Percentiles rank a stretch among this genome's conserved stretches.
Conservation (phyloP, 1,284 basidiomycete genomes). For the Pseudozyma pruni region DNA sequence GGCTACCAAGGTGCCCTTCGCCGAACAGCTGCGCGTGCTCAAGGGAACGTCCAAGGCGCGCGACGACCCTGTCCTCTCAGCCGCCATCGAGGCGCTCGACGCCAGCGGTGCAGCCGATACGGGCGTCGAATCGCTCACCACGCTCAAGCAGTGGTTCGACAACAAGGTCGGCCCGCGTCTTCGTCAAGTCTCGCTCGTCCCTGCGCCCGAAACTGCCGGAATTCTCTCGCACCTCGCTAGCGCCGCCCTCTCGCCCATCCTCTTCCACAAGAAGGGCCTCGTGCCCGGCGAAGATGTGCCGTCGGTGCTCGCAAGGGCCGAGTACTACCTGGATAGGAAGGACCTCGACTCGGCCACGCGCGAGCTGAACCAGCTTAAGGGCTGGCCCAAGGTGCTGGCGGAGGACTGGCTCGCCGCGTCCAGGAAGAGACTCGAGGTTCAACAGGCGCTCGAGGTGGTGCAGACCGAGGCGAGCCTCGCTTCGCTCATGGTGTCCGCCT, state of each 20-base stretch:
- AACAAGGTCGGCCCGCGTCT: constrained; percentile 85
- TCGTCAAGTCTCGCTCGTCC: constrained; percentile 84
- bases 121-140: constrained; percentile 89
- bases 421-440: constrained; percentile 85
- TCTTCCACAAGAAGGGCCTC: constrained; percentile 79
- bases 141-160: constrained; percentile 89
- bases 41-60: constrained; percentile 73
- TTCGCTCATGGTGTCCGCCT: constrained; percentile 70
- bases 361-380: constrained; percentile 85
- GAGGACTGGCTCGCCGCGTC: constrained; percentile 93
- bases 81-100: constrained; percentile 70
- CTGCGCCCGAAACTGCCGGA: constrained; percentile 80
- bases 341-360: constrained; percentile 89
- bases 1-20: constrained; percentile 79
- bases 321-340: constrained; percentile 88
- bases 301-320: constrained; percentile 87
- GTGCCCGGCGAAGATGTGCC: constrained; percentile 83
- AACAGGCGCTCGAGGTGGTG: constrained; percentile 91
- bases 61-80: constrained; percentile 71
- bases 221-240: constrained; percentile 88
- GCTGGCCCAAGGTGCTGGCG: constrained; percentile 84
- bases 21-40: constrained; percentile 86
- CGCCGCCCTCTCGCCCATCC: constrained; percentile 78
- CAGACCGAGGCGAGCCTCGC: constrained; percentile 80
- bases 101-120: constrained; percentile 77